Conservation (phyloP, 768 basidiomycete genomes). For the Rhodosporidiobolus odoratus region DNA sequence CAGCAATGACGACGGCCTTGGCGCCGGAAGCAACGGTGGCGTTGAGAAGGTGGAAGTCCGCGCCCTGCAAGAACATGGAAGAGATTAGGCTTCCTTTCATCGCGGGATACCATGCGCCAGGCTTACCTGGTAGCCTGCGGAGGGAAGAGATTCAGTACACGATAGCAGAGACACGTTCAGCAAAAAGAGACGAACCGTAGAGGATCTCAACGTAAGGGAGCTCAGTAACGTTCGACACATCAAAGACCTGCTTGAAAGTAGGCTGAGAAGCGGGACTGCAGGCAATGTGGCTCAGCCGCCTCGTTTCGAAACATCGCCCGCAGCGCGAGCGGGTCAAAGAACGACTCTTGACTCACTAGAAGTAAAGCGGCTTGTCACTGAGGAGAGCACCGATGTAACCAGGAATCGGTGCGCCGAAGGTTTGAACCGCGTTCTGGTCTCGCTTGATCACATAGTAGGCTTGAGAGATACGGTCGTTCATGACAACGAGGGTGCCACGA, state of each 20-base stretch:
- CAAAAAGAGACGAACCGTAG: too few relatives aligned
- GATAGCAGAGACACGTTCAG: too few relatives aligned
- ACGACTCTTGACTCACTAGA: background rate
- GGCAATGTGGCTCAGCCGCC: too few relatives aligned
- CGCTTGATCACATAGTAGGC: conserved; percentile 41
- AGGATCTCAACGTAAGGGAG: conserved; percentile 39
- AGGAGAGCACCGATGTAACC: conserved; percentile 44
- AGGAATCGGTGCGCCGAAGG: conserved; percentile 45
- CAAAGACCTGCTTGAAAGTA: conserved; percentile 40
- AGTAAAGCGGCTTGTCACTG: conserved; percentile 27
- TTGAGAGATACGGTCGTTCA: conserved; percentile 46
- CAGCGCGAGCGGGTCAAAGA: too few relatives aligned
- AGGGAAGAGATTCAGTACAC: too few relatives aligned
- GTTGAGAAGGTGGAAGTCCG: conserved; percentile 21
- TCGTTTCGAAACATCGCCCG: too few relatives aligned
- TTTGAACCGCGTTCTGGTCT: conserved; percentile 39
- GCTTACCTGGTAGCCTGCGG: conserved; percentile 27
- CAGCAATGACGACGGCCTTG: conserved; percentile 27
- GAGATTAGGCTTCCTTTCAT: background rate
- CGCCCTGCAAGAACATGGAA: background rate
- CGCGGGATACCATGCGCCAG: background rate
- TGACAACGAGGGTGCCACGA: conserved; percentile 43
- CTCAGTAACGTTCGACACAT: conserved; percentile 20
- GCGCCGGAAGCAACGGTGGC: conserved; percentile 22
- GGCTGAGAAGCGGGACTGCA: conserved; percentile 39